A percentile compares a stretch with the other conserved stretches of the same genome.
These are phyloP conservation scores for Pichia occidentalis DNA, from an alignment of 805 yeast genomes.

Conservation along the genomic window DNA sequence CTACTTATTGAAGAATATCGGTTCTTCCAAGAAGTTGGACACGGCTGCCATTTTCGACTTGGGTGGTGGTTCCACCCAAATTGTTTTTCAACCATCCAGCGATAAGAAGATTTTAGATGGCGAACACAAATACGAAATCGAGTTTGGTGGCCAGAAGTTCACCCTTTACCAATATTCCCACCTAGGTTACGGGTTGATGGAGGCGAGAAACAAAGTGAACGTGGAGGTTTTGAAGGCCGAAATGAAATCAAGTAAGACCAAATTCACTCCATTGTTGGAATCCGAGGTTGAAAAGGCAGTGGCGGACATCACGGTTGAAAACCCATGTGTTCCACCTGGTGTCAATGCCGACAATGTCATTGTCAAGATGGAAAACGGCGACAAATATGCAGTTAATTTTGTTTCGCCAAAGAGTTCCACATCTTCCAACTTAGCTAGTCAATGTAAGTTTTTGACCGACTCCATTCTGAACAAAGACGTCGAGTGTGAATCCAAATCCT, in stretches of 20 bases:
- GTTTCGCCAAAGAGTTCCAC: slow-evolving; percentile 24
- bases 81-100: slow-evolving; percentile 87
- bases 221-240: slow-evolving; percentile 43
- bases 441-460: slow-evolving; percentile 84
- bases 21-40: slow-evolving; percentile 62
- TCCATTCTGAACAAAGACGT: slow-evolving; percentile 74
- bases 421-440: slow-evolving; percentile 55
- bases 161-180: slow-evolving; percentile 89
- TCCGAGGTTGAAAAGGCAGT: slow-evolving; percentile 34
- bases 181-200: slow-evolving; percentile 91
- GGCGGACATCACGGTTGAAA: slow-evolving; percentile 43
- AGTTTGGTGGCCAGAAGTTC: slow-evolving; percentile 78
- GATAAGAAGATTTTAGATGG: slow-evolving; percentile 64
- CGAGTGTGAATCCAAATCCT: slow-evolving; percentile 68
- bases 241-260: slow-evolving; percentile 21
- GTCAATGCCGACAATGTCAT: slow-evolving; percentile 49
- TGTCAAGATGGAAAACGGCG: slow-evolving; percentile 44
- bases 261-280: slow-evolving; percentile 25
- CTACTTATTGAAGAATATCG: slow-evolving; percentile 89
- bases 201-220: slow-evolving; percentile 83
- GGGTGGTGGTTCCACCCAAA: slow-evolving; percentile 98
- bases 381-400: slow-evolving; percentile 30
- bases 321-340: slow-evolving; percentile 90
- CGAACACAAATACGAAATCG: slow-evolving; percentile 75
- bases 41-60: slow-evolving; percentile 97